Evolutionary conservation across 306 rosid genomes (phyloP), one percentile per base, ranked within the genome.

Genomic region (Trichosanthes truncata): DNA sequence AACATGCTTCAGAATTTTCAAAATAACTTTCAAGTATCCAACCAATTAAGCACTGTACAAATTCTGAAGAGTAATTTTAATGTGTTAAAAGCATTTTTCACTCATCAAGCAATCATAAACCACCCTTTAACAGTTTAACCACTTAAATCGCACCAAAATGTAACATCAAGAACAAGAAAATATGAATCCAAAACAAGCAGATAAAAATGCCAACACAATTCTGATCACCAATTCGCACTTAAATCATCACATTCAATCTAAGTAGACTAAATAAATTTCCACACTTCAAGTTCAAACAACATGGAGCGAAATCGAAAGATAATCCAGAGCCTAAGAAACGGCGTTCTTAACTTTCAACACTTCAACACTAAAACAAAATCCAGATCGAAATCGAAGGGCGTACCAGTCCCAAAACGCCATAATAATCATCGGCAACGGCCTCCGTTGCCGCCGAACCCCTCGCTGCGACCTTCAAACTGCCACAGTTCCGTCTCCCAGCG

Each of bases 331-430:
- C n/a, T 56, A 56, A 56, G 29, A 56, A 20, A 57, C 63, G 14
- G 14, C 17, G 65, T 59, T 10, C 17, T 1, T 25, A 18, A 23
- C 3, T 62, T 62, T 26, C 0, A 62, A 40, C 29, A 40, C 17
- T 40, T 13, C n/a, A 21, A 51, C 18, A 79, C 48, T 5, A 15
- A 78, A 80, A 11, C 71, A 78, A 21, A 83, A 66, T 29, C 73
- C 48, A 74, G 57, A 81, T 48, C 46, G 11, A 59, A 76, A 23
- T 46, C 35, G 1, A 25, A 82, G 41, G 35, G 67, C n/a, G 83
- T 91, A 93, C 99, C 91, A 95, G 80, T 55, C 99, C 99, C 87
- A 95, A 82, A 81, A 95, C 97, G 31, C 90, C 88, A 79, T 95
- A 93, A 81, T 90, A 95, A 77, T 95, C 96, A 81, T 95, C 99